Evolutionary conservation across 306 rosid species (phyloP).

Genomic region (Rosa lucieae): DNA sequence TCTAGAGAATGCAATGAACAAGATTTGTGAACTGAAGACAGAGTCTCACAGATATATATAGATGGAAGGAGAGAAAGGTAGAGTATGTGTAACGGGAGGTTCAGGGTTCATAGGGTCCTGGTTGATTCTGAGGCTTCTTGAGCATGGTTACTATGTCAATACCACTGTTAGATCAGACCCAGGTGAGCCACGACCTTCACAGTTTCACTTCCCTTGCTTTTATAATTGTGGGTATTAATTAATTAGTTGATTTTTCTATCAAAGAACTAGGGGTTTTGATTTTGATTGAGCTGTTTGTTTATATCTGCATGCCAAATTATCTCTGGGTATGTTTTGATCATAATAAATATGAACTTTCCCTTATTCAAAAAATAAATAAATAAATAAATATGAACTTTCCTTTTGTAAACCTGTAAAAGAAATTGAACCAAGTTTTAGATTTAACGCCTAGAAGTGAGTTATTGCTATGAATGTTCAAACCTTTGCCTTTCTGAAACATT

Average conservation of each 20-base stretch:
- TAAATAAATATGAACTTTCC: too few species aligned
- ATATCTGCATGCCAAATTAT: too few species aligned
- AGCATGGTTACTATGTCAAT: slow-evolving; percentile 46
- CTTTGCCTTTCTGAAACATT: neutral
- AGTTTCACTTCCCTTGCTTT: neutral
- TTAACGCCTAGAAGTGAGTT: neutral
- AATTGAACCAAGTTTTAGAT: too few species aligned
- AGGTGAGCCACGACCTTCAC: slow-evolving; percentile 23
- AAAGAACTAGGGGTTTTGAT: neutral
- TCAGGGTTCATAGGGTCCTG: slow-evolving; percentile 55
- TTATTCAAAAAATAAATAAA: neutral
- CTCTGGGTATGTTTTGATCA: neutral
- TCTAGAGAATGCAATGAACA: neutral
- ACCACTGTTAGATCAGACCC: slow-evolving; percentile 47
- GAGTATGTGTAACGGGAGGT: slow-evolving; percentile 54
- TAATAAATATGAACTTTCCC: neutral
- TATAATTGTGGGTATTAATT: neutral
- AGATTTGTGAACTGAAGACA: neutral
- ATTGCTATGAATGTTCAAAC: neutral
- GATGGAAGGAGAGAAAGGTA: slow-evolving; percentile 35
- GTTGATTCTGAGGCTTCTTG: slow-evolving; percentile 49
- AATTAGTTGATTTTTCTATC: neutral
- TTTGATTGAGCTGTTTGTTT: slow-evolving; percentile 1
- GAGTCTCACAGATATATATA: neutral
- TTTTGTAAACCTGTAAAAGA: too few species aligned